phyloP scores from a whole-genome alignment of 23 red algal genomes.

The Gracilaria domingensis region DNA sequence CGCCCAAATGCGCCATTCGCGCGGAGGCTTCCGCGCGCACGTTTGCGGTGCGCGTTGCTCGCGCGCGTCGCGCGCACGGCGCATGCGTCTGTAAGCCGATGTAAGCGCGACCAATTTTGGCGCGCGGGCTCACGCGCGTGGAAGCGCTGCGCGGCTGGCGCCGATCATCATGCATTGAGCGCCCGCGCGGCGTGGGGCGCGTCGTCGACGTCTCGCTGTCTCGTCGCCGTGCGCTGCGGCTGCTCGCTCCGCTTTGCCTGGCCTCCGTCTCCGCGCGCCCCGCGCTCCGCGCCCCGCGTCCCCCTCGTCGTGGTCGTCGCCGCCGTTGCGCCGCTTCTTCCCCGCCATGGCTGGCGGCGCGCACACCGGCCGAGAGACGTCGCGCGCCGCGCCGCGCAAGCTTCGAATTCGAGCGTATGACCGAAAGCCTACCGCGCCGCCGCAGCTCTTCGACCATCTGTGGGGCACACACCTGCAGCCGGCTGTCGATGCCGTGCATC shows the following conservation, averaged over 20 bases:
- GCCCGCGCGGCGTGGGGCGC: too few relatives aligned
- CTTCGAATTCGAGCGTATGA: conserved; percentile 70
- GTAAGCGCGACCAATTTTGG: too few relatives aligned
- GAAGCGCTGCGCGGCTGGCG: too few relatives aligned
- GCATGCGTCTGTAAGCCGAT: background rate
- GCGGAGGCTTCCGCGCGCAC: too few relatives aligned
- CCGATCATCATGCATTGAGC: too few relatives aligned
- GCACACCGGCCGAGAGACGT: background rate
- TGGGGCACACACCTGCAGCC: conserved; percentile 69
- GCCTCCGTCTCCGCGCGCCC: background rate
- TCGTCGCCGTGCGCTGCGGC: too few relatives aligned
- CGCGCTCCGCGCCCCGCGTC: background rate
- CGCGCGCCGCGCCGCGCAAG: conserved; percentile 21
- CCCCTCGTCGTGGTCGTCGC: background rate
- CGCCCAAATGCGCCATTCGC: background rate
- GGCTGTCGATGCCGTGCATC: conserved; percentile 77
- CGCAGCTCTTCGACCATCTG: conserved; percentile 56
- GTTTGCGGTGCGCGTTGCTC: background rate
- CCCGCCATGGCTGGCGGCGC: background rate
- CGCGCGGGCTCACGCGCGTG: too few relatives aligned
- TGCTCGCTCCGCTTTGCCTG: background rate
- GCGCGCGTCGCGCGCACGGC: conserved; percentile 1
- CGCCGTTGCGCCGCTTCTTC: background rate
- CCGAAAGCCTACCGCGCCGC: conserved; percentile 55
- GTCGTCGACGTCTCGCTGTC: too few relatives aligned